These are phyloP conservation scores for Bacterosira constricta DNA, from an alignment of 108 stramenopile genomes.

Conservation along the genomic window DNA sequence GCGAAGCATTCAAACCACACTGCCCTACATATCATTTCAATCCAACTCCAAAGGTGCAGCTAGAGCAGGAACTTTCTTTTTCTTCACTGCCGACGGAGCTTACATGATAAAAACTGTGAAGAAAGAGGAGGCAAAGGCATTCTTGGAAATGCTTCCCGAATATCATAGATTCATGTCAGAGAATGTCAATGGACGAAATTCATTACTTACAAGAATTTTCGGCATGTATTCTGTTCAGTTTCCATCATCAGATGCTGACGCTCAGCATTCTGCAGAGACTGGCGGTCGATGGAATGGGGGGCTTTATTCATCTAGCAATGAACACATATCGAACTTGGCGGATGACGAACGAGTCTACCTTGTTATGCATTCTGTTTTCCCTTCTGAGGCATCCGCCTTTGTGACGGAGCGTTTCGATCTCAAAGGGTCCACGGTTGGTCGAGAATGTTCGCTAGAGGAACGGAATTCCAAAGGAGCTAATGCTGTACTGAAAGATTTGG, in stretches of 20 bases:
- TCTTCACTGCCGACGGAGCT: constrained; percentile 86
- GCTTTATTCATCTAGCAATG: constrained; percentile 31
- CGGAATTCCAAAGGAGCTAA: constrained; percentile 56
- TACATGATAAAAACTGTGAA: constrained; percentile 92
- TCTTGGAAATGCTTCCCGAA: constrained; percentile 74
- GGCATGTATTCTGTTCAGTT: constrained; percentile 84
- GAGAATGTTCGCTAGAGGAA: constrained; percentile 80
- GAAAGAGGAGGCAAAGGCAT: constrained; percentile 71
- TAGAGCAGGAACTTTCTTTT: constrained; percentile 75
- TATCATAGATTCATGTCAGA: constrained; percentile 77
- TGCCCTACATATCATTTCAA: constrained; percentile 82
- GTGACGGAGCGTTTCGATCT: constrained; percentile 87
- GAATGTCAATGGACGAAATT: constrained; percentile 55
- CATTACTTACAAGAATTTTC: constrained; percentile 81
- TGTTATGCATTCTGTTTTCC: constrained; percentile 89
- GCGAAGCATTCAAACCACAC: constrained; percentile 2
- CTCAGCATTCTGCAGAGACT: constrained; percentile 48
- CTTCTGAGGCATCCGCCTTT: constrained; percentile 65
- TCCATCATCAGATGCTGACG: constrained; percentile 21
- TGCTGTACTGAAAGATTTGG: constrained; percentile 85
- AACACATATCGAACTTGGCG: constrained; percentile 2
- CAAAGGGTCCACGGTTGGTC: constrained; percentile 87
- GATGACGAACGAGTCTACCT: constrained; percentile 68
- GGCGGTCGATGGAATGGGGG: constrained; percentile 76
- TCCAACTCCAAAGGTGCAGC: constrained; percentile 89